Percentiles rank a stretch among this genome's conserved stretches.
Evolutionary conservation across 805 yeast species (phyloP).

Genomic region (Clavispora phyllophila): DNA sequence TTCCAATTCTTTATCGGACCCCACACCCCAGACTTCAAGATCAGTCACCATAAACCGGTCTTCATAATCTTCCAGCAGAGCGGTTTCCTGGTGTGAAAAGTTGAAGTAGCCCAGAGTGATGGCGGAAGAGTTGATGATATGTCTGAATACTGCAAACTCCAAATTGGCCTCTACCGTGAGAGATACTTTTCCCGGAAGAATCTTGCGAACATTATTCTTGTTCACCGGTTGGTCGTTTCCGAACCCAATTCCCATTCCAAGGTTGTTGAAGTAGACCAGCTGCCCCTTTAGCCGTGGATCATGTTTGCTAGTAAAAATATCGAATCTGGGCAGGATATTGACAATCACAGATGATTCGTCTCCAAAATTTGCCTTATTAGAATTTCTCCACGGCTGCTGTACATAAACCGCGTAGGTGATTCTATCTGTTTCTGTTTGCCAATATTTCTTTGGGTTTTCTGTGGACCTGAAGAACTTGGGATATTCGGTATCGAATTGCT

Average conservation of each 20-base stretch:
- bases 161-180: constrained; percentile 71
- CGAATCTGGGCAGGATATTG: constrained; percentile 64
- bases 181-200: constrained; percentile 71
- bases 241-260: constrained; percentile 79
- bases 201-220: constrained; percentile 41
- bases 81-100: constrained; percentile 17
- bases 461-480: constrained; percentile 30
- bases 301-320: constrained; percentile 34
- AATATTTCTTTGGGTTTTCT: constrained; percentile 19
- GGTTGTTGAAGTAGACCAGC: constrained; percentile 61
- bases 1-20: constrained; percentile 68
- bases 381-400: constrained; percentile 69
- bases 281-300: constrained; percentile 29
- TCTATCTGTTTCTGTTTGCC: constrained; percentile 39
- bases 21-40: constrained; percentile 90
- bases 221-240: constrained; percentile 65
- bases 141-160: constrained; percentile 78
- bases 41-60: constrained; percentile 66
- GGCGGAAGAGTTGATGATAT: constrained; percentile 40
- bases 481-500: constrained; percentile 46
- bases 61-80: constrained; percentile 43
- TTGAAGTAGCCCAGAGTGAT: constrained; percentile 21
- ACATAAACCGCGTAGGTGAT: constrained; percentile 63
- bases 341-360: constrained; percentile 51
- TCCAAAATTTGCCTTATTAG: constrained; percentile 73